Conservation (phyloP, 2,329 filamentous ascomycete species). For the Pezicula radicicola region DNA sequence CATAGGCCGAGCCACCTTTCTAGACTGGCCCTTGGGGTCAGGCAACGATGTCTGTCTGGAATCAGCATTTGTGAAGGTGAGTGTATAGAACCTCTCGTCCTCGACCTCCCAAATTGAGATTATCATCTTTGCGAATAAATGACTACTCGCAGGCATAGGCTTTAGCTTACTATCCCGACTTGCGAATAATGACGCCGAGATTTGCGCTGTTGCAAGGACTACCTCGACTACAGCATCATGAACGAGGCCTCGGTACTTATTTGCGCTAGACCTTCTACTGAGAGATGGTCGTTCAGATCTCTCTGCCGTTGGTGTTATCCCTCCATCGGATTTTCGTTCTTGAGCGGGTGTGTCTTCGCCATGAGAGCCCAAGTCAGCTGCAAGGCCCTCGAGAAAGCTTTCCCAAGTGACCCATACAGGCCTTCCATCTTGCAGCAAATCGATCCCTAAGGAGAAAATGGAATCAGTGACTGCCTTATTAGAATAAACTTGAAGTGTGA, state of each 20-base stretch:
- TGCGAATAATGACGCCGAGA: constrained; percentile 11
- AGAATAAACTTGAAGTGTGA: too few species aligned
- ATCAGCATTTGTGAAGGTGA: constrained; percentile 68
- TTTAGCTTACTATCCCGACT: background rate
- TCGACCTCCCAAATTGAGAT: constrained; percentile 71
- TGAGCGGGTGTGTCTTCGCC: constrained; percentile 3
- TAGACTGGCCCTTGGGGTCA: constrained; percentile 10
- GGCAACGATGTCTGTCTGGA: constrained; percentile 30
- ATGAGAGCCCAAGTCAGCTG: constrained; percentile 17
- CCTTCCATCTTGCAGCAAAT: constrained; percentile 66
- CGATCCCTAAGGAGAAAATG: constrained; percentile 47
- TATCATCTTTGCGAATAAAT: constrained; percentile 69
- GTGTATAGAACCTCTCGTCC: constrained; percentile 66
- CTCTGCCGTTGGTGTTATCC: constrained; percentile 34
- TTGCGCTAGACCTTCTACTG: constrained; percentile 9
- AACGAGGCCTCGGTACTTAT: constrained; percentile 33
- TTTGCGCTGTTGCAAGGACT: constrained; percentile 47
- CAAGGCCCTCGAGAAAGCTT: constrained; percentile 51
- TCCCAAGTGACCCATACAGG: constrained; percentile 60
- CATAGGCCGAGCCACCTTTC: constrained; percentile 11
- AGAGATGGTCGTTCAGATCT: constrained; percentile 9
- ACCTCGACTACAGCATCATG: constrained; percentile 68
- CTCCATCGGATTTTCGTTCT: constrained; percentile 13
- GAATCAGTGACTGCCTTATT: too few species aligned
- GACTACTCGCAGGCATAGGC: constrained; percentile 26